Conservation (phyloP, 2,329 filamentous ascomycete genomes). For the Arthrobotrys megalospora region DNA sequence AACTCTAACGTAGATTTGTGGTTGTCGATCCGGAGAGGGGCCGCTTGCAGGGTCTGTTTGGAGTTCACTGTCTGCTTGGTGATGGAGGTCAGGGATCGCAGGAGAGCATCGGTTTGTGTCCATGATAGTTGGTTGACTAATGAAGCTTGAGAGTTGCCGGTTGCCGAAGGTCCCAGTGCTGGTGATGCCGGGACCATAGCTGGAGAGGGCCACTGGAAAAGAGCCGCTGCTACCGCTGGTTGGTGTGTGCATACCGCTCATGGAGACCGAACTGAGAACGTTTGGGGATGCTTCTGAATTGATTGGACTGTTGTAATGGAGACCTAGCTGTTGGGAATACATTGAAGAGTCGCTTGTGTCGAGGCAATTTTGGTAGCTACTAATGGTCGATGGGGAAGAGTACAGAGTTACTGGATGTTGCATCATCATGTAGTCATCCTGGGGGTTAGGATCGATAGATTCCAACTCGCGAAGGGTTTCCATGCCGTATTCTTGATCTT, state of each 20-base stretch:
- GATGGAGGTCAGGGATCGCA: slow-evolving; percentile 10
- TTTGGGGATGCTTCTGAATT: neutral
- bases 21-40: slow-evolving; percentile 18
- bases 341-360: neutral
- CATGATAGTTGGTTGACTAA: neutral
- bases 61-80: slow-evolving; percentile 34
- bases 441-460: neutral
- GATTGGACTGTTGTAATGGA: neutral
- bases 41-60: slow-evolving; percentile 11
- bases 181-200: neutral
- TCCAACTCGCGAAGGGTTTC: slow-evolving; percentile 15
- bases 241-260: neutral
- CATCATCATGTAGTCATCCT: neutral
- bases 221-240: neutral
- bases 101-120: slow-evolving; percentile 3
- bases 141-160: too few relatives aligned
- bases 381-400: neutral
- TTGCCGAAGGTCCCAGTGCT: neutral
- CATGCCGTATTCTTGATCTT: neutral
- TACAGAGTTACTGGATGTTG: neutral
- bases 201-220: neutral
- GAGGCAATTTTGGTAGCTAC: neutral
- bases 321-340: neutral
- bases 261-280: neutral
- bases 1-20: neutral